phyloP scores from a whole-genome alignment of 1,284 basidiomycete genomes.

The Ceratobasidium sp. region DNA sequence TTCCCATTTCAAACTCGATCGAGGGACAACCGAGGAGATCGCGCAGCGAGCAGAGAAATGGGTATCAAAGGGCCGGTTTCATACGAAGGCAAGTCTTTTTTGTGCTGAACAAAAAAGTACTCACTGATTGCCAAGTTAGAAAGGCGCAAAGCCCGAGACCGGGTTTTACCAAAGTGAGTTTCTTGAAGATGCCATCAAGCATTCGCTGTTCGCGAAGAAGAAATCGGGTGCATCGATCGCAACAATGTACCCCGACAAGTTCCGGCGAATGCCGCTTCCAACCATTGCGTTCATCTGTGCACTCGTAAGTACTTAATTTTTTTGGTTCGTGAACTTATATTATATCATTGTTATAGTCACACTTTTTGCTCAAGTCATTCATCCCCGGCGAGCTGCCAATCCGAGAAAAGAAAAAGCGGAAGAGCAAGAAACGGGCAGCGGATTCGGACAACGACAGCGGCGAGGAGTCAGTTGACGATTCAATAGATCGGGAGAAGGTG shows the following conservation, averaged over 20 bases:
- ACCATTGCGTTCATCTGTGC: not conserved
- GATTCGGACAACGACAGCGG: too few relatives aligned
- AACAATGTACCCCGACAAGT: not conserved
- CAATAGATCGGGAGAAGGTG: too few relatives aligned
- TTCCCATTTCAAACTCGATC: not conserved
- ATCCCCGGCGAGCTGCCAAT: too few relatives aligned
- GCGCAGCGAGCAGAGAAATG: not conserved
- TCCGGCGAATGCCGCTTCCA: not conserved
- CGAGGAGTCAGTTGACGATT: too few relatives aligned
- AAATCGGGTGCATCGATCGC: not conserved
- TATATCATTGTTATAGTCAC: too few relatives aligned
- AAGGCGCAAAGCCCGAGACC: not conserved
- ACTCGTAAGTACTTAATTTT: too few relatives aligned
- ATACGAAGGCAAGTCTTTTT: not conserved
- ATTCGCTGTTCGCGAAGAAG: not conserved
- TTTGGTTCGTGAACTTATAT: too few relatives aligned
- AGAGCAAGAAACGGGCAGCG: too few relatives aligned
- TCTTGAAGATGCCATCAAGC: not conserved
- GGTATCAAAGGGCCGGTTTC: not conserved
- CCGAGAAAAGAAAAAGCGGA: too few relatives aligned
- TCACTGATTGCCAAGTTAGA: too few relatives aligned
- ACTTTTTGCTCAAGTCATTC: too few relatives aligned
- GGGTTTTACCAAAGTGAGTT: not conserved
- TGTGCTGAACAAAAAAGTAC: too few relatives aligned
- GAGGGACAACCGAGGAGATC: not conserved